Base-by-base conservation (phyloP, 148 eudicot species). In the Oxyria digyna region DNA sequence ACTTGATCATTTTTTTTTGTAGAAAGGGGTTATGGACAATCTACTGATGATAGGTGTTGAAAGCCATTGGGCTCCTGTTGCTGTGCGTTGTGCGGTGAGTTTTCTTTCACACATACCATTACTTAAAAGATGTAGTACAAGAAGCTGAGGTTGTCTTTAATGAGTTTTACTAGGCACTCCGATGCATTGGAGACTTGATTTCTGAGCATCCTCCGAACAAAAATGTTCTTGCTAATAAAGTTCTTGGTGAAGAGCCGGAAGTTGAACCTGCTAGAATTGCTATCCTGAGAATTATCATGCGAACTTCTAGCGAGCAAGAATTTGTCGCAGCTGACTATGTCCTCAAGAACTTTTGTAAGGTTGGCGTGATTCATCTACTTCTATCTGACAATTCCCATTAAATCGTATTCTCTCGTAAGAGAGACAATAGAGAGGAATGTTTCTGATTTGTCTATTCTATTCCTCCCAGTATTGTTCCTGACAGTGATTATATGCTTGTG, bases 41-140 rank as follows among this genome's bases (percentile, higher is more conserved):
- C 87, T 94, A 26, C 77, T 94, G 72, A 74, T 85, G 89, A 76
- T 94, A 52, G 99, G 99, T 73, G 97, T 94, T 70, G 99, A 94
- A 80, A 88, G 97, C 75, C 99, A 86, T 73, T 91, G 99, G 97
- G 96, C 97, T 75, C 96, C 99, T 69, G 91, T 87, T 77, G 67
- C 89, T 75, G 85, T 91, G 69, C 99, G 89, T 74, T 90, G 97
- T 78, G 83, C 74, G 83, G 99, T 94, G 83, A 81, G 85, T 48
- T 72, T 35, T 52, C 62, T 65, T 20, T 71, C 6, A n/a, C 7
- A 18, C 41, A 31, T 29, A 54, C 48, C 67, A 42, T 52, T 32
- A 14, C 64, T 50, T 50, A 50, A 10, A 55, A 12, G 26, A n/a
- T n/a, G 35, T 59, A 29, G 65, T 59, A 4, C 65, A 59, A 13